Base-by-base conservation (phyloP, 768 basidiomycete species). In the Kondoa subrosea region DNA sequence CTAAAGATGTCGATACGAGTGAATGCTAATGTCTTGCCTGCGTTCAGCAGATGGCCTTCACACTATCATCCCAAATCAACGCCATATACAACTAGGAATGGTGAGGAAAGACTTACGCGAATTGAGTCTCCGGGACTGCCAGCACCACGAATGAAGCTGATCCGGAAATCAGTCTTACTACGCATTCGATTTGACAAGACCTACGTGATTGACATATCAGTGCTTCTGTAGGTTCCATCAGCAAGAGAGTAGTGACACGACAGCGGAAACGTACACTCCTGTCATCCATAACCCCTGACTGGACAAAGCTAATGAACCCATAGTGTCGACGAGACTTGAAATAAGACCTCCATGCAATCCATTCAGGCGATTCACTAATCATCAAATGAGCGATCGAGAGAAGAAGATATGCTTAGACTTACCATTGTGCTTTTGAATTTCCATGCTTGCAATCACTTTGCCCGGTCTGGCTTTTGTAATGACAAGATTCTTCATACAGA, bases 1-100 rank as follows among this genome's bases (percentile, higher is more conserved):
- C 26, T 26, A 33, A 26, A 63, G 61, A 63, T 63, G n/a, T 63
- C 61, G n/a, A 63, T 31, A 4, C 61, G 61, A 27, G 61, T 63
- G 61, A 63, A 63, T 17, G 61, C 61, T 16, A 63, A 32, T 32
- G 61, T 63, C n/a, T 32, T 27, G 30, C 61, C 61, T 8, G 12
- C 17, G 30, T 32, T 63, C 12, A 63, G 16, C 14, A 63, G 40
- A 50, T 50, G 40, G 40, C 40, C 40, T 50, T 50, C 40, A 21
- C n/a, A n/a, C n/a, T n/a, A n/a, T n/a, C n/a, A n/a, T n/a, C n/a
- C n/a, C n/a, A n/a, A n/a, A n/a, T n/a, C n/a, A n/a, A n/a, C n/a
- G n/a, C n/a, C n/a, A n/a, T n/a, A n/a, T n/a, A n/a, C n/a, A n/a
- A n/a, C n/a, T n/a, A n/a, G n/a, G n/a, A n/a, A n/a, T n/a, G n/a